Conservation (phyloP, 345 rosid genomes). For the Lenwebbia sp. region DNA sequence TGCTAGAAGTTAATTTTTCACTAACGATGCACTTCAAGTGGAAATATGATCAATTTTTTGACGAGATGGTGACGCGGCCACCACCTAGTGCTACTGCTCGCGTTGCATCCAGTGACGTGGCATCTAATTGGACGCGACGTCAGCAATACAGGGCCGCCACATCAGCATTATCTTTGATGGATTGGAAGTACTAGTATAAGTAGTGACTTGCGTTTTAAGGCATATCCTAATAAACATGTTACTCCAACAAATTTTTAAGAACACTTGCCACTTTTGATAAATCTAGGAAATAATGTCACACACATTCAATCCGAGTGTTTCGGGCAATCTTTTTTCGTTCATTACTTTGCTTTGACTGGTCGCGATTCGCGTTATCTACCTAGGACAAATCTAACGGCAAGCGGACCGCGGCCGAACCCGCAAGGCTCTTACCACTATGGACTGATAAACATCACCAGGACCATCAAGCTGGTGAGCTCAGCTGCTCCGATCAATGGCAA, state of each 20-base stretch:
- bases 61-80: too few relatives aligned
- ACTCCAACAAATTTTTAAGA: background rate
- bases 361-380: background rate
- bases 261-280: background rate
- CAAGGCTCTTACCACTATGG: conserved; percentile 97
- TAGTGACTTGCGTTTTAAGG: background rate
- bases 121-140: too few relatives aligned
- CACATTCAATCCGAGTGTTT: background rate
- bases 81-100: too few relatives aligned
- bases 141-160: too few relatives aligned
- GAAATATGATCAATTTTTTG: too few relatives aligned
- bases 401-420: conserved; percentile 96
- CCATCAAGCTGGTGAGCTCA: conserved; percentile 52
- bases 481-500: conserved; percentile 45
- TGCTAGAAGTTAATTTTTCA: background rate
- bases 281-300: background rate
- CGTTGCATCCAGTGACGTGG: too few relatives aligned
- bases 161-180: too few relatives aligned
- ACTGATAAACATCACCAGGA: conserved; percentile 39
- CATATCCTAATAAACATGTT: background rate
- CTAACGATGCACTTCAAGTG: background rate
- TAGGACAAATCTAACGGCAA: conserved; percentile 84
- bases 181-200: background rate
- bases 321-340: background rate
- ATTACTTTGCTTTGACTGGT: background rate